Base-by-base conservation (phyloP, 441 rosid species). In the Melastoma candidum region DNA sequence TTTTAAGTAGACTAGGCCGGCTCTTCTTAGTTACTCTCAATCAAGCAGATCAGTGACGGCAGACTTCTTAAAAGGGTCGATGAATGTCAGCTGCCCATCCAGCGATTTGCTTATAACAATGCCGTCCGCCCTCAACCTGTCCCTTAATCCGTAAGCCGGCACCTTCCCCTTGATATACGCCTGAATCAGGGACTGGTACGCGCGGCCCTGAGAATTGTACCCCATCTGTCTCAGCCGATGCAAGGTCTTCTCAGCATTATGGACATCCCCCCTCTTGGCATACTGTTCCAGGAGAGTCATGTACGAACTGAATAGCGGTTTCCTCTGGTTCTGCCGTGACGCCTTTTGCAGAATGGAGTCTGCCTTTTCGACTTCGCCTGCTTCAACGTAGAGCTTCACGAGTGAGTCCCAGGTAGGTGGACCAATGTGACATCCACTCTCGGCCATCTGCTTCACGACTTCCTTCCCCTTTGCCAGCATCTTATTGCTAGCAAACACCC, bases 151-250 rank as follows among this genome's bases (percentile, higher is more conserved):
- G 44, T 48, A 58, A 49, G 62, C 62, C 2, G 62, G 54, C 12
- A 32, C 46, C 32, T 69, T 58, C 11, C 69, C 73, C n/a, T 69
- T 65, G 11, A 59, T 54, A 51, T 69, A 69, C 3, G 74, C 67
- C 41, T 39, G 55, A 7, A 61, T 44, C 26, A 69, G 48, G 57
- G 44, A 12, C 47, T 61, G 53, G 44, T 51, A 65, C n/a, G 29
- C 48, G 46, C 51, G 51, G 41, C 45, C 11, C 2, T 47, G 64
- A 8, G 26, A 44, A 2, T 11, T 17, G 14, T 61, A 65, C 17
- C 64, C 69, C 11, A 13, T 4, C n/a, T 53, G 47, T 51, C 26
- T 61, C 70, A 69, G 49, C 45, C 55, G 44, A 44, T 57, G 4
- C 46, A 65, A 58, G 51, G 44, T 44, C 46, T 53, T 53, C 56